A percentile compares a stretch with the other conserved stretches of the same genome.
Evolutionary conservation across 75 land plant species (phyloP).

Genomic region (Pinus tabuliformis): DNA sequence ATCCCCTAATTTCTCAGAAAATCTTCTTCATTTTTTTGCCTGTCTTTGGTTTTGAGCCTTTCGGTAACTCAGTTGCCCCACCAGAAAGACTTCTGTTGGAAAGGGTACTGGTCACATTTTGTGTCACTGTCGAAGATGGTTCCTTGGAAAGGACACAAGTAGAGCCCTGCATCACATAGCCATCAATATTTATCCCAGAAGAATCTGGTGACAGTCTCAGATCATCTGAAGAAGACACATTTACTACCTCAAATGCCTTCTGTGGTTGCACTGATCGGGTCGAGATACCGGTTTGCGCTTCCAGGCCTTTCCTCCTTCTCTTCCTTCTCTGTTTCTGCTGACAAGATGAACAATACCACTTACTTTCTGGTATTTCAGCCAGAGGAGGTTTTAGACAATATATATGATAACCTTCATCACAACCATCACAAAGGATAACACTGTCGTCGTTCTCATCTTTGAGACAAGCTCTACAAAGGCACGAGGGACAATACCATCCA

Average conservation of each 20-base stretch:
- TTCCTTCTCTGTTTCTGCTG: slow-evolving; percentile 15
- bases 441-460: slow-evolving; percentile 68
- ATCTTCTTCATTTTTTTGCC: slow-evolving; percentile 3
- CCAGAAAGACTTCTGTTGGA: background rate
- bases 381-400: slow-evolving; percentile 86
- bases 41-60: background rate
- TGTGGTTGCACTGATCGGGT: background rate
- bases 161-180: background rate
- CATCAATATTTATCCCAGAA: background rate
- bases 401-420: slow-evolving; percentile 88
- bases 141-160: slow-evolving; percentile 8
- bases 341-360: slow-evolving; percentile 81
- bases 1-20: background rate
- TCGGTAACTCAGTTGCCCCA: background rate
- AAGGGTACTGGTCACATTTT: background rate
- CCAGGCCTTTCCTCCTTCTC: slow-evolving; percentile 14
- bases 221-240: background rate
- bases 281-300: background rate
- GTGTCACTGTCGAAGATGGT: slow-evolving; percentile 3
- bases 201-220: background rate
- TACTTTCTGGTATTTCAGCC: slow-evolving; percentile 60
- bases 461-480: slow-evolving; percentile 77
- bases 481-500: slow-evolving; percentile 83
- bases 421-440: slow-evolving; percentile 83
- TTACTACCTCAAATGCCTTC: background rate